Evolutionary conservation across 805 yeast genomes (phyloP), one percentile per base, ranked within the genome.

Genomic region (Kluyveromyces aestuarii): DNA sequence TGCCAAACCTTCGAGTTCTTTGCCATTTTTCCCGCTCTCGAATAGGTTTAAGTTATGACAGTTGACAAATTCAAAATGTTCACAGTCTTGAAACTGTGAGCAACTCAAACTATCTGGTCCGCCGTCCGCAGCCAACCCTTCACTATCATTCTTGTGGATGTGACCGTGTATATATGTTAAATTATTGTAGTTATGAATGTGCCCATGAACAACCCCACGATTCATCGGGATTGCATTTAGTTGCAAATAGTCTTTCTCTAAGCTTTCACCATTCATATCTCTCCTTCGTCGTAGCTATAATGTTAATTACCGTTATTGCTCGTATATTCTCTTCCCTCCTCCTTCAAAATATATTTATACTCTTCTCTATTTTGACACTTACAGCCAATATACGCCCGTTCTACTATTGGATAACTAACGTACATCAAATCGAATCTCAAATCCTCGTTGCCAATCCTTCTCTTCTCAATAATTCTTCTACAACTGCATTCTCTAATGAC

Each of bases 161-260:
- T 80, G 86, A n/a, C 86, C 86, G 58, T 80, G 85, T 36, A 80
- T 79, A 55, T 79, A 80, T 7, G 83, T 78, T 57, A 80, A 75
- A 56, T 77, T 79, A 49, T 73, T 71, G 58, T 77, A 81, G 55
- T 76, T 78, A 62, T 80, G 85, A 18, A 80, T 78, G 55, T 80
- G 86, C 2, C 86, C 86, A 62, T 80, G 86, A 16, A 80, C 80
- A n/a, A 76, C 70, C 18, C 84, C 84, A 50, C 75, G 78, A 5
- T 53, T 45, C 27, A 41, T 38, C n/a, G 47, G 41, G 14, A 19
- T 35, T 6, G 47, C 16, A 27, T 21, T 16, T 37, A 37, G 13
- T 33, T 44, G 41, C 27, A 43, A 18, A 14, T 21, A n/a, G 8
- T 37, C 37, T 7, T 33, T 35, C 2, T 43, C 27, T 10, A 33